phyloP scores from a whole-genome alignment of 345 rosid species.

The Arabis hirsuta region DNA sequence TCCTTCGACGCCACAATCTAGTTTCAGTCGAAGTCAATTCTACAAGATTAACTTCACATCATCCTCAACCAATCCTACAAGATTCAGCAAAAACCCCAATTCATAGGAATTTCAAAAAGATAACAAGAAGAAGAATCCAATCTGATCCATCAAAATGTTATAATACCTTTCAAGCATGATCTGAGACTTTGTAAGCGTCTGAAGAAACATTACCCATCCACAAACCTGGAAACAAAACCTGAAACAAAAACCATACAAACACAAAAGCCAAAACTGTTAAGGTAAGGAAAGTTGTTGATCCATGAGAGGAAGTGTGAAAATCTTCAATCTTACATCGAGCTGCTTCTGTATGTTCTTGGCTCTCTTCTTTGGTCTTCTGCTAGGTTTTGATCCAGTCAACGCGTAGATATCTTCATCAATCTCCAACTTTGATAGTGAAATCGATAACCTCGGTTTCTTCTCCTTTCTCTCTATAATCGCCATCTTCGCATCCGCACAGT shows the following conservation, averaged over 20 bases:
- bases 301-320: constrained; percentile 12
- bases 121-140: background rate
- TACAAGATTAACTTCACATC: constrained; percentile 34
- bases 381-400: constrained; percentile 75
- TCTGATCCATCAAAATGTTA: background rate
- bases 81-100: constrained; percentile 16
- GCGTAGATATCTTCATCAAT: constrained; percentile 73
- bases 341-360: constrained; percentile 70
- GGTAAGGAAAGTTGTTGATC: background rate
- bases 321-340: constrained; percentile 50
- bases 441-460: constrained; percentile 58
- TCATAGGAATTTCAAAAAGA: background rate
- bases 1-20: constrained; percentile 6
- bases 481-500: constrained; percentile 39
- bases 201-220: constrained; percentile 68
- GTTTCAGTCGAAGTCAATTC: constrained; percentile 27
- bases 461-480: constrained; percentile 46
- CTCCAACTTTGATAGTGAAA: constrained; percentile 65
- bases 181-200: constrained; percentile 61
- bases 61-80: constrained; percentile 26
- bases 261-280: constrained; percentile 10
- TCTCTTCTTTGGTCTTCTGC: constrained; percentile 74
- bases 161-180: constrained; percentile 52
- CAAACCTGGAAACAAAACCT: constrained; percentile 73
- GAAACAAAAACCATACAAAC: constrained; percentile 22